Base-by-base conservation (phyloP, 108 stramenopile species). In the Seminavis robusta region DNA sequence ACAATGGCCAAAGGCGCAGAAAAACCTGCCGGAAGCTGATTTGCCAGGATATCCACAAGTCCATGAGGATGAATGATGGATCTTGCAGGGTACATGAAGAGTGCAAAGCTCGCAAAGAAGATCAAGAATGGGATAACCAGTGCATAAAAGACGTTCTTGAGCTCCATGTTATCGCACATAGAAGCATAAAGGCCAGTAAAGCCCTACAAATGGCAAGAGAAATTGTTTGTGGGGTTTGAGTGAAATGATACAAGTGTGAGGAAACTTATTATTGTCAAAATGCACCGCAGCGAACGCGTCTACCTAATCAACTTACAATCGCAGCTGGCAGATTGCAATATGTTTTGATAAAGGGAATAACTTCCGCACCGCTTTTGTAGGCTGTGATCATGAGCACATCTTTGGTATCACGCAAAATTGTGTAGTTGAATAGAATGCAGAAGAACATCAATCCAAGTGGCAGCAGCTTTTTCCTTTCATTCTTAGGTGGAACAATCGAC, bases 361-460 rank as follows among this genome's bases (percentile, higher is more conserved):
- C 76, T 81, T 98, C 97, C 2, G 97, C 95, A 7, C 95, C 95
- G 33, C 73, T 76, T 27, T 86, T 82, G 28, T 92, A 92, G 20
- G 88, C 88, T 19, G 91, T 91, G 36, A 95, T 79, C 81, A 95
- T 83, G 32, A 95, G 68, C 3, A 93, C 90, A 65, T 96, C 95
- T 59, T 96, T 96, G 41, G 95, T 96, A 78, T 98, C 97, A 38
- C 97, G 71, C 13, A 97, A 76, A 56, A 98, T 95, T 53, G 97
- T 98, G 80, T 97, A 98, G 76, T 95, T 97, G 80, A 98, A 98
- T 16, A 98, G 76, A 46, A 96, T 96, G 63, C 90, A 94, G 76
- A 98, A 98, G 71, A 98, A 95, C 93, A 98, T 98, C 41, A 84
- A 39, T 6, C 84, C 92, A 28, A 98, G 68, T 9, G 97, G 95